Evolutionary conservation across 345 rosid genomes (phyloP).

Genomic region (Pistacia atlantica): DNA sequence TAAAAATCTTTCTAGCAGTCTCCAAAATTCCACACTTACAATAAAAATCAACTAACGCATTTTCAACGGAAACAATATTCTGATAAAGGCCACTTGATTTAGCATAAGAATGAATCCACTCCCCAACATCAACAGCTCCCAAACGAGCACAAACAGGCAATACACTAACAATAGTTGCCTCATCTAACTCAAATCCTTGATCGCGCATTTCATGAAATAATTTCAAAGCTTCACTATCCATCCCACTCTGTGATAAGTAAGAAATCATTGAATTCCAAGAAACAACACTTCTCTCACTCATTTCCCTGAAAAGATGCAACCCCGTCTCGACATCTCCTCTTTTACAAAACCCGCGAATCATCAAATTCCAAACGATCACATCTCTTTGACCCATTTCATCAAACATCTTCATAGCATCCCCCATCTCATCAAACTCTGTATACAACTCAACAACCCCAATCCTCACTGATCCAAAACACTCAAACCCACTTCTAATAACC

Average conservation of each 20-base stretch:
- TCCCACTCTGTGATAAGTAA: slow-evolving; percentile 54
- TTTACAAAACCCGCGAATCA: slow-evolving; percentile 66
- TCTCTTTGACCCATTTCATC: slow-evolving; percentile 57
- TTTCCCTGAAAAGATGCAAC: slow-evolving; percentile 47
- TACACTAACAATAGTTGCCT: slow-evolving; percentile 60
- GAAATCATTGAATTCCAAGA: slow-evolving; percentile 76
- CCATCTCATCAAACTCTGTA: slow-evolving; percentile 42
- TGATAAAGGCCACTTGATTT: slow-evolving; percentile 44
- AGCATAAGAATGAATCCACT: slow-evolving; percentile 53
- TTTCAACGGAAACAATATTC: slow-evolving; percentile 45
- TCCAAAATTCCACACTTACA: slow-evolving; percentile 62
- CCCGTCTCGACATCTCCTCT: slow-evolving; percentile 56
- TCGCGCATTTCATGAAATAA: slow-evolving; percentile 65
- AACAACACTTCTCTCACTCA: slow-evolving; percentile 58
- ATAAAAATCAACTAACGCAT: slow-evolving; percentile 66
- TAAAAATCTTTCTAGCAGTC: slow-evolving; percentile 45
- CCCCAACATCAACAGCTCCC: slow-evolving; percentile 51
- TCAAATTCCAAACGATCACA: slow-evolving; percentile 64
- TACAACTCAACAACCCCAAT: slow-evolving; percentile 69
- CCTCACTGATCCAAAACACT: slow-evolving; percentile 46
- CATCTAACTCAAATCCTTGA: slow-evolving; percentile 57
- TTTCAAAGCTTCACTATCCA: slow-evolving; percentile 57
- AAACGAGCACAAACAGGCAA: slow-evolving; percentile 67
- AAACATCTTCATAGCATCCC: slow-evolving; percentile 56
- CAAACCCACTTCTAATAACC: slow-evolving; percentile 47